A percentile compares a stretch with the other conserved stretches of the same genome.
Evolutionary conservation across 139 green algal genomes (phyloP).

Genomic region (Auxenochlorella pyrenoidosa): DNA sequence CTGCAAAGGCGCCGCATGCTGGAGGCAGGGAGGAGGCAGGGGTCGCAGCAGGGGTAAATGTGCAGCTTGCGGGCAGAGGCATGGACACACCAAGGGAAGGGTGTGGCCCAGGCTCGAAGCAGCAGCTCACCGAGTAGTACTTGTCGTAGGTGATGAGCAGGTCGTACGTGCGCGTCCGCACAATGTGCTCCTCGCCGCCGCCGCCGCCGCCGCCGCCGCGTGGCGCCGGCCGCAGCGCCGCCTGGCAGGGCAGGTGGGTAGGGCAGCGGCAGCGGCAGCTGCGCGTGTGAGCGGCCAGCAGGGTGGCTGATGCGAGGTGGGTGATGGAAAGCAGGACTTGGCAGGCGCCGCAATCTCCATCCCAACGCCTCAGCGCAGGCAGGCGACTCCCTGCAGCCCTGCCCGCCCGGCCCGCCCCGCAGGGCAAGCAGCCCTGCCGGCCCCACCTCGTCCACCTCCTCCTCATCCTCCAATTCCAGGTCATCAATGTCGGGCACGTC

Average conservation of each 20-base stretch:
- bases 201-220: constrained; percentile 36
- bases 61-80: too few species aligned
- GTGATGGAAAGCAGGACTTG: neutral
- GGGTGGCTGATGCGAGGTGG: neutral
- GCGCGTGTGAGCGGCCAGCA: neutral
- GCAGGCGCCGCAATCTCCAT: neutral
- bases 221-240: constrained; percentile 25
- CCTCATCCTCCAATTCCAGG: constrained; percentile 70
- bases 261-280: neutral
- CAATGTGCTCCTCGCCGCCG: constrained; percentile 55
- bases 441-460: constrained; percentile 70
- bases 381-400: neutral
- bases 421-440: neutral
- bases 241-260: neutral
- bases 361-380: neutral
- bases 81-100: too few species aligned
- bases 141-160: constrained; percentile 95
- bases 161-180: constrained; percentile 89
- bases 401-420: neutral
- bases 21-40: too few species aligned
- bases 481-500: constrained; percentile 84
- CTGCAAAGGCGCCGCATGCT: constrained; percentile 11
- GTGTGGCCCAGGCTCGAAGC: too few species aligned
- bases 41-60: too few species aligned
- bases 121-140: constrained; percentile 87